Conservation (phyloP, 768 basidiomycete genomes). For the Kwoniella sp. region DNA sequence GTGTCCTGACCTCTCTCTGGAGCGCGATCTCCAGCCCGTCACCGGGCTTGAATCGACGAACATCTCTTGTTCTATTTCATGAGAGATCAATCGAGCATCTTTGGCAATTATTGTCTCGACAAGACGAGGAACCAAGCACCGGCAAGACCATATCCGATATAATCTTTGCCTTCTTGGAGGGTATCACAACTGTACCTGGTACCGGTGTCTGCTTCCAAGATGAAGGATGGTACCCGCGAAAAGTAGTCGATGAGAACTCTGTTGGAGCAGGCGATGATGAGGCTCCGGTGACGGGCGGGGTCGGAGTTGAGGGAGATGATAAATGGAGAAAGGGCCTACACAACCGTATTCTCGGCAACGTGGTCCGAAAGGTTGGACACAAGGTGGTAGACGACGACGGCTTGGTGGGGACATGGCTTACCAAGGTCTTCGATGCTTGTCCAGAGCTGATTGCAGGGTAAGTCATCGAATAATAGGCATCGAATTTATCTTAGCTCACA, state of each 20-base stretch:
- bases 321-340: conserved; percentile 55
- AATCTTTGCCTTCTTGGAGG: conserved; percentile 82
- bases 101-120: conserved; percentile 72
- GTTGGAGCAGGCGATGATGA: conserved; percentile 46
- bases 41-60: conserved; percentile 41
- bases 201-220: conserved; percentile 84
- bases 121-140: conserved; percentile 62
- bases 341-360: conserved; percentile 78
- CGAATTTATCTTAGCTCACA: conserved; percentile 5
- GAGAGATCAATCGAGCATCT: conserved; percentile 59
- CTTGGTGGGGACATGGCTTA: conserved; percentile 77
- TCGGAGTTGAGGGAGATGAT: conserved; percentile 43
- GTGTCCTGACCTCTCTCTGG: conserved; percentile 48
- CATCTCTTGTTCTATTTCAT: conserved; percentile 44
- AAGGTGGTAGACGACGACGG: conserved; percentile 82
- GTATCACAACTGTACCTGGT: conserved; percentile 78
- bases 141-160: conserved; percentile 63
- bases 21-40: conserved; percentile 38
- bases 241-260: conserved; percentile 57
- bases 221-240: conserved; percentile 85
- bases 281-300: conserved; percentile 59
- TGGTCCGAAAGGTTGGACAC: conserved; percentile 64
- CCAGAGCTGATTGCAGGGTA: conserved; percentile 83
- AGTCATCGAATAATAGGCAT: conserved; percentile 32
- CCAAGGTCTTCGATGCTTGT: conserved; percentile 77